Percentiles rank a stretch among this genome's conserved stretches.
Conservation (phyloP, 108 stramenopile species). For the Conticribra weissflogii region DNA sequence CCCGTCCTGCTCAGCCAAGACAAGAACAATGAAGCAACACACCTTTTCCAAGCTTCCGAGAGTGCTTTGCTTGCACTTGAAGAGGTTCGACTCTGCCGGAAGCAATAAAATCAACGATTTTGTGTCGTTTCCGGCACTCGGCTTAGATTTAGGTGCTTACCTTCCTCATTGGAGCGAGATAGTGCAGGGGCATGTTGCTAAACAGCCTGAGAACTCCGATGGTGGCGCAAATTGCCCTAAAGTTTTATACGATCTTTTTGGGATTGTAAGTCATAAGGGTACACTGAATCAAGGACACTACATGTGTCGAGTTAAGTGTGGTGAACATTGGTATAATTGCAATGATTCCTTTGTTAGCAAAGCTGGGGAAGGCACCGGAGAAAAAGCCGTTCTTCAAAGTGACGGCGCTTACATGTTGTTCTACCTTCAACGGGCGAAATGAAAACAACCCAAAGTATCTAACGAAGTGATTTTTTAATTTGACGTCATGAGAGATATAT, state of each 20-base stretch:
- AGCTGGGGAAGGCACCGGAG: conserved; percentile 44
- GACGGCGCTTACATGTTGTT: conserved; percentile 82
- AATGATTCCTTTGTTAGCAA: conserved; percentile 62
- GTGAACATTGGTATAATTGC: conserved; percentile 73
- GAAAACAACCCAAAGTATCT: too few species aligned
- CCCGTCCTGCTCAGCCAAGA: conserved; percentile 62
- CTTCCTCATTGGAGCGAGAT: conserved; percentile 71
- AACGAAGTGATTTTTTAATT: too few species aligned
- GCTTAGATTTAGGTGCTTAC: conserved; percentile 74
- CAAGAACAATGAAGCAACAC: conserved; percentile 68
- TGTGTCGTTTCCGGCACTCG: conserved; percentile 72
- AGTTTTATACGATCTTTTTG: conserved; percentile 75
- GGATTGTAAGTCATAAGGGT: conserved; percentile 78
- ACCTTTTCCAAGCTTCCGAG: conserved; percentile 74
- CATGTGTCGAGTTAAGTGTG: conserved; percentile 69
- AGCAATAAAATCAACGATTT: conserved; percentile 77
- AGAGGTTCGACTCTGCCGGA: conserved; percentile 74
- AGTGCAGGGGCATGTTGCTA: neutral
- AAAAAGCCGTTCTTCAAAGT: conserved; percentile 53
- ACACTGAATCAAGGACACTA: conserved; percentile 76
- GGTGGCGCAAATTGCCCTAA: conserved; percentile 39
- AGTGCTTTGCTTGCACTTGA: conserved; percentile 82
- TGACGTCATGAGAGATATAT: too few species aligned
- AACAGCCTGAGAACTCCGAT: neutral
- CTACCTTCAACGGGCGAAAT: conserved; percentile 48